Percentiles rank a stretch among this genome's conserved stretches.
Evolutionary conservation across 139 green algal genomes (phyloP).

Genomic region (Chlorella vulgaris): DNA sequence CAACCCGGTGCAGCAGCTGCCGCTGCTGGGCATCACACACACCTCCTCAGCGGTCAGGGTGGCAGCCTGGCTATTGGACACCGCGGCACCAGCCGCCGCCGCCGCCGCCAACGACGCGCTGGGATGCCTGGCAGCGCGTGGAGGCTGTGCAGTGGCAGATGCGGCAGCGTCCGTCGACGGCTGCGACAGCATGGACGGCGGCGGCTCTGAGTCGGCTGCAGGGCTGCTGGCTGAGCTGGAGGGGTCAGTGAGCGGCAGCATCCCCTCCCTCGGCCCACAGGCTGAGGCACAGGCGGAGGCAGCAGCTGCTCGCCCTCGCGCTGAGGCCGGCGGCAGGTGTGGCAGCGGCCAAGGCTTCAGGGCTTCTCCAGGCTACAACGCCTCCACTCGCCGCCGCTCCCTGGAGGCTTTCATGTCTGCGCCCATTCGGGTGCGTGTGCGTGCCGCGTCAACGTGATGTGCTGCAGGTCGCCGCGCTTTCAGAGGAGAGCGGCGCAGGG

Average conservation of each 20-base stretch:
- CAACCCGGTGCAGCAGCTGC: slow-evolving; percentile 21
- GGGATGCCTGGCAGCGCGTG: not conserved
- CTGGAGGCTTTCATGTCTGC: too few species aligned
- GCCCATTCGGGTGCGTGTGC: too few species aligned
- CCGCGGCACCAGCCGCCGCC: not conserved
- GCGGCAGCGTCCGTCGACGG: not conserved
- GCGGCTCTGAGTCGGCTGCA: not conserved
- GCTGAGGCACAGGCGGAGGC: not conserved
- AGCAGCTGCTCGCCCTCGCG: not conserved
- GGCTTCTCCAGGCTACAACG: too few species aligned
- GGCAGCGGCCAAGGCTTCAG: too few species aligned
- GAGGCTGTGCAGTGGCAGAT: not conserved
- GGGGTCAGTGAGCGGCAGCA: not conserved
- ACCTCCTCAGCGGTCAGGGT: not conserved
- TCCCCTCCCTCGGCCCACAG: not conserved
- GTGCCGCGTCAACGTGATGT: too few species aligned
- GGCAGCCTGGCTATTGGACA: slow-evolving; percentile 20
- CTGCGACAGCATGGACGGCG: not conserved
- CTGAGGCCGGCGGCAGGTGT: too few species aligned
- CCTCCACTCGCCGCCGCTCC: too few species aligned
- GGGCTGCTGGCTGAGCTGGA: not conserved
- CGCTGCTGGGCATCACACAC: slow-evolving; percentile 6
- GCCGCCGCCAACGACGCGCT: not conserved
- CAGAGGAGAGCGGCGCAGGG: too few species aligned
- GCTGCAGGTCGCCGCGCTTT: too few species aligned